A percentile compares a stretch with the other conserved stretches of the same genome.
phyloP scores from a whole-genome alignment of 1,284 basidiomycete genomes.

The Ustilago bromivora region DNA sequence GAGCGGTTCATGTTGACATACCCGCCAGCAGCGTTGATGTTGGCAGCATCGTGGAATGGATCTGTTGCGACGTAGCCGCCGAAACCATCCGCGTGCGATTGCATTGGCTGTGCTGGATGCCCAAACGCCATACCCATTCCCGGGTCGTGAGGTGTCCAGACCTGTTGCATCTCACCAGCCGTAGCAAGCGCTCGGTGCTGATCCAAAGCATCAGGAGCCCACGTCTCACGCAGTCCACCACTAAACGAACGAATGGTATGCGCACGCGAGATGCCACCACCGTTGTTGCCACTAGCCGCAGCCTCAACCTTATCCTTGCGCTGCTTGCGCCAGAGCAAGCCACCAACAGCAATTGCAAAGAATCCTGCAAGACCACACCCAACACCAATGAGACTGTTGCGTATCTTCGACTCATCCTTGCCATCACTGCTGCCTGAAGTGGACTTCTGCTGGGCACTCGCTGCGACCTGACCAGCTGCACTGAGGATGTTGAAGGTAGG shows the following conservation, averaged over 20 bases:
- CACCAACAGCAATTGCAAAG: conserved; percentile 43
- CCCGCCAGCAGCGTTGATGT: conserved; percentile 13
- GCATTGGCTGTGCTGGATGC: conserved; percentile 2
- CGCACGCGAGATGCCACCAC: conserved; percentile 35
- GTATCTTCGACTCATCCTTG: conserved; percentile 32
- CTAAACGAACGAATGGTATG: conserved; percentile 53
- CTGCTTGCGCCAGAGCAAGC: conserved; percentile 44
- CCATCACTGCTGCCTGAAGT: conserved; percentile 8
- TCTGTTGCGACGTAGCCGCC: conserved; percentile 38
- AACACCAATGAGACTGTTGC: conserved; percentile 60
- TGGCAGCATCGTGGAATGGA: conserved; percentile 33
- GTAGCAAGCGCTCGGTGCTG: conserved; percentile 31
- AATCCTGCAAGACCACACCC: conserved; percentile 51
- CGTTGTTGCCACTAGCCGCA: conserved; percentile 17
- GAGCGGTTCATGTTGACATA: conserved; percentile 51
- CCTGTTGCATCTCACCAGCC: conserved; percentile 34
- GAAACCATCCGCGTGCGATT: conserved; percentile 23
- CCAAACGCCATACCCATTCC: conserved; percentile 24
- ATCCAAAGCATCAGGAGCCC: conserved; percentile 53
- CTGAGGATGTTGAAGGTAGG: conserved; percentile 55
- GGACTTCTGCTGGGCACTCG: conserved; percentile 15
- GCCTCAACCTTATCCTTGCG: conserved; percentile 19
- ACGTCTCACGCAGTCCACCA: conserved; percentile 59
- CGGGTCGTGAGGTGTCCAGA: conserved; percentile 26
- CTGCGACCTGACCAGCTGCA: conserved; percentile 26